These are phyloP conservation scores for Aspergillus bertholletiae DNA, from an alignment of 495 filamentous ascomycete species.

Conservation along the genomic window DNA sequence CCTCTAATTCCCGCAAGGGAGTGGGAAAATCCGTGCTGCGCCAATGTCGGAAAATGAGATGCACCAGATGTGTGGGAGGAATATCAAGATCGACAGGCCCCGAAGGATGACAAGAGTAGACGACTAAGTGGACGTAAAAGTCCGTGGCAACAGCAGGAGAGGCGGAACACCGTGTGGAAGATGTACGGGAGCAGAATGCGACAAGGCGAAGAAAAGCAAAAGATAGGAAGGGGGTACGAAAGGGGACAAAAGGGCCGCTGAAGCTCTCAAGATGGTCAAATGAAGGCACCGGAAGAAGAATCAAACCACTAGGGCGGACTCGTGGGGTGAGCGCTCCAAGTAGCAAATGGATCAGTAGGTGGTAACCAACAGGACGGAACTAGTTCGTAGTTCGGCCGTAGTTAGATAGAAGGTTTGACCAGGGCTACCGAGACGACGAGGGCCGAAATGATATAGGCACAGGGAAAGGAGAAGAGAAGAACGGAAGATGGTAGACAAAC, in stretches of 20 bases:
- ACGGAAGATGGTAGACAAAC: slow-evolving; percentile 2
- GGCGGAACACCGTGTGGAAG: background rate
- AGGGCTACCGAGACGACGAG: slow-evolving; percentile 3
- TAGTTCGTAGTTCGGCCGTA: slow-evolving; percentile 1
- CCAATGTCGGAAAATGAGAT: slow-evolving; percentile 8
- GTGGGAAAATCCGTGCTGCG: slow-evolving; percentile 12
- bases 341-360: slow-evolving; percentile 4
- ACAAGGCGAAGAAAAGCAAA: slow-evolving; percentile 1
- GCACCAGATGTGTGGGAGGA: slow-evolving; percentile 4
- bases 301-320: slow-evolving; percentile 12
- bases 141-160: background rate
- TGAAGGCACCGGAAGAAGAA: slow-evolving; percentile 18
- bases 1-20: slow-evolving; percentile 20
- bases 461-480: slow-evolving; percentile 2
- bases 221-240: slow-evolving; percentile 16
- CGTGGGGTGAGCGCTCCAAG: slow-evolving; percentile 15
- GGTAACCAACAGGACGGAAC: background rate
- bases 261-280: slow-evolving; percentile 12
- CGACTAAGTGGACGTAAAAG: slow-evolving; percentile 8
- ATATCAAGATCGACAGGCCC: slow-evolving; percentile 24
- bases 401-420: slow-evolving; percentile 1
- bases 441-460: slow-evolving; percentile 2
- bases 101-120: slow-evolving; percentile 12
- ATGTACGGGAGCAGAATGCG: background rate
- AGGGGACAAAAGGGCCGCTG: slow-evolving; percentile 20